phyloP scores from a whole-genome alignment of 1,284 basidiomycete species.

The Trametes hirsuta region DNA sequence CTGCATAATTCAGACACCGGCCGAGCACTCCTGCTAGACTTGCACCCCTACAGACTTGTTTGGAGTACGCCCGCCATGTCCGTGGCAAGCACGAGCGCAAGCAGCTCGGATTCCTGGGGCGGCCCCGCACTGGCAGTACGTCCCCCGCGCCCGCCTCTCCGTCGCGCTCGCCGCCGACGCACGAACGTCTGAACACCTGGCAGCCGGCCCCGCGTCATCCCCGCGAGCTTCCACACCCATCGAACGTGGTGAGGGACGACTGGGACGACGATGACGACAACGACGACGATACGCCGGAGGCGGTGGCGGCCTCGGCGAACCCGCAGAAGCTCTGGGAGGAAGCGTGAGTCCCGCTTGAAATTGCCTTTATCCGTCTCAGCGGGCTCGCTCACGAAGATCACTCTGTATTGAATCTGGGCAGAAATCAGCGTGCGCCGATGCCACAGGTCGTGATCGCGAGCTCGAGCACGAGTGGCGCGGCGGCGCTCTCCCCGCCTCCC shows the following conservation, averaged over 20 bases:
- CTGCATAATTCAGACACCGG: too few relatives aligned
- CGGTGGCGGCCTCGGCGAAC: conserved; percentile 36
- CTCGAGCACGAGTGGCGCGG: conserved; percentile 29
- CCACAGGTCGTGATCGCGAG: conserved; percentile 45
- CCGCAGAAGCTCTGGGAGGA: conserved; percentile 46
- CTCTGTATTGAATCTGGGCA: conserved; percentile 17
- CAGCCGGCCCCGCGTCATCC: neutral
- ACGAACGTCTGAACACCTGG: neutral
- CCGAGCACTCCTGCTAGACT: too few relatives aligned
- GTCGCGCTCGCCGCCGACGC: neutral
- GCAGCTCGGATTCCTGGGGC: conserved; percentile 18
- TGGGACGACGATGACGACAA: conserved; percentile 51
- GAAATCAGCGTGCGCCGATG: conserved; percentile 50
- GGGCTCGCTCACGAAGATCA: conserved; percentile 3
- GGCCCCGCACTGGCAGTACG: conserved; percentile 15
- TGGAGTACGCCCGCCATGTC: neutral
- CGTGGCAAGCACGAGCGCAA: neutral
- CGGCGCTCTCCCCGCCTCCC: conserved; percentile 35
- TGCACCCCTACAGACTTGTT: too few relatives aligned
- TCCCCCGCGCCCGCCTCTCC: neutral
- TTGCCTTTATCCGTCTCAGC: neutral
- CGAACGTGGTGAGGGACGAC: conserved; percentile 40
- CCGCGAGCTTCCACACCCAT: neutral
- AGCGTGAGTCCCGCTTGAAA: conserved; percentile 41
- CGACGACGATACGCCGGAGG: conserved; percentile 41